phyloP scores from a whole-genome alignment of 495 filamentous ascomycete genomes.

The Aspergillus nidulans region DNA sequence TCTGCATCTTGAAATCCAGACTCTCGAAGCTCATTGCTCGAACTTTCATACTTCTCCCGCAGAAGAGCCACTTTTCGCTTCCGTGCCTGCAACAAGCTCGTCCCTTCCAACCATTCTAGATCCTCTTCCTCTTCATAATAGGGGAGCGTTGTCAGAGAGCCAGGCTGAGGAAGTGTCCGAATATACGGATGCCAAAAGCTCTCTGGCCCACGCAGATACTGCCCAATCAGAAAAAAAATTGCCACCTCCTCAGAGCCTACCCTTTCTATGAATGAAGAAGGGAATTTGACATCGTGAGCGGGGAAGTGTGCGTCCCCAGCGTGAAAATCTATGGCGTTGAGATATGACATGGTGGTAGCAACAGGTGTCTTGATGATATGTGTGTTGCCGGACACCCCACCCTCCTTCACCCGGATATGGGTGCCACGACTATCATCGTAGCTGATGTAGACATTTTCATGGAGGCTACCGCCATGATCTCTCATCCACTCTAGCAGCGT shows the following conservation, averaged over 20 bases:
- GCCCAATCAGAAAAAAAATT: slow-evolving; percentile 55
- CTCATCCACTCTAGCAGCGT: slow-evolving; percentile 40
- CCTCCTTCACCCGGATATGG: slow-evolving; percentile 39
- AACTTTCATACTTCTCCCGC: slow-evolving; percentile 47
- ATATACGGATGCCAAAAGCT: slow-evolving; percentile 64
- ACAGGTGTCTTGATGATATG: slow-evolving; percentile 43
- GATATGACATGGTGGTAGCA: slow-evolving; percentile 47
- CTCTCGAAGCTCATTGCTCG: slow-evolving; percentile 31
- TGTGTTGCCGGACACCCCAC: slow-evolving; percentile 28
- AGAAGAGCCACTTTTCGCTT: slow-evolving; percentile 39
- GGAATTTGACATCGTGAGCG: slow-evolving; percentile 32
- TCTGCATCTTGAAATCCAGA: slow-evolving; percentile 28
- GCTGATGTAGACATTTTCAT: slow-evolving; percentile 37
- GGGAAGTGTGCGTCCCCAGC: slow-evolving; percentile 24
- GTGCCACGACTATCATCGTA: slow-evolving; percentile 41
- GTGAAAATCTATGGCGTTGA: slow-evolving; percentile 42
- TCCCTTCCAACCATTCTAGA: slow-evolving; percentile 54
- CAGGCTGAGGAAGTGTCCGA: slow-evolving; percentile 49
- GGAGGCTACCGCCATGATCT: slow-evolving; percentile 37
- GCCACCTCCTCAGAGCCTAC: slow-evolving; percentile 35
- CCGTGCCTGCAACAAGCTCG: slow-evolving; percentile 51
- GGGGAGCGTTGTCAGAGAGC: slow-evolving; percentile 52
- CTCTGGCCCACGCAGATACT: slow-evolving; percentile 43
- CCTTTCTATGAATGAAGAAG: slow-evolving; percentile 31
- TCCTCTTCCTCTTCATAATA: slow-evolving; percentile 55